Percentiles rank a stretch among this genome's conserved stretches.
These are phyloP conservation scores for Achaetomiella virescens DNA, from an alignment of 495 filamentous ascomycete genomes.

Conservation along the genomic window DNA sequence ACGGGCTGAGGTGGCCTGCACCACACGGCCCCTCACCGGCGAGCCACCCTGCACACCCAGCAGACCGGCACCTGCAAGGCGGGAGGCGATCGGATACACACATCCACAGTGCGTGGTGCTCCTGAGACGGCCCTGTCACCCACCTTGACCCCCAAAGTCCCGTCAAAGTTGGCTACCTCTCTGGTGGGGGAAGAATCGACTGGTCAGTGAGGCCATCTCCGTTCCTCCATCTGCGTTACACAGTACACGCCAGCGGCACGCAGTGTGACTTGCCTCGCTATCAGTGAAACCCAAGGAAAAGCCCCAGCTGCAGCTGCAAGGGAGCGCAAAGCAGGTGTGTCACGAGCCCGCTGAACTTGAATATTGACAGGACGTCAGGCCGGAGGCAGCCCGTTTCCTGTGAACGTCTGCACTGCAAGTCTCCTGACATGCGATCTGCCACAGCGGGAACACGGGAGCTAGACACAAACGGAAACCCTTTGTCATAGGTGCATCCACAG, in stretches of 20 bases:
- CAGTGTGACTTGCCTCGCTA: background rate
- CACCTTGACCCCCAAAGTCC: conserved; percentile 5
- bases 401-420: background rate
- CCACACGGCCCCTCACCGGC: background rate
- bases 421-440: background rate
- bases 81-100: conserved; percentile 7
- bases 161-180: background rate
- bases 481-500: conserved; percentile 9
- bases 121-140: background rate
- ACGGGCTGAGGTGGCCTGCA: conserved; percentile 9
- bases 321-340: no score
- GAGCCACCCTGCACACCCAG: conserved; percentile 1
- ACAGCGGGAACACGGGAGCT: conserved; percentile 12
- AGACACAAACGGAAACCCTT: conserved; percentile 15
- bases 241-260: background rate
- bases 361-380: no score
- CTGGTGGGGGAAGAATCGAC: background rate
- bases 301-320: no score
- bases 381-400: background rate
- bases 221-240: no score
- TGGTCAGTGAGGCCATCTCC: no score
- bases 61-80: conserved; percentile 12
- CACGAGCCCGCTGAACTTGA: no score
- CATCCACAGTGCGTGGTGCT: background rate
- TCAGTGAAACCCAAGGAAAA: background rate